Conservation (phyloP, 768 basidiomycete species). For the Termitomyces sp. region DNA sequence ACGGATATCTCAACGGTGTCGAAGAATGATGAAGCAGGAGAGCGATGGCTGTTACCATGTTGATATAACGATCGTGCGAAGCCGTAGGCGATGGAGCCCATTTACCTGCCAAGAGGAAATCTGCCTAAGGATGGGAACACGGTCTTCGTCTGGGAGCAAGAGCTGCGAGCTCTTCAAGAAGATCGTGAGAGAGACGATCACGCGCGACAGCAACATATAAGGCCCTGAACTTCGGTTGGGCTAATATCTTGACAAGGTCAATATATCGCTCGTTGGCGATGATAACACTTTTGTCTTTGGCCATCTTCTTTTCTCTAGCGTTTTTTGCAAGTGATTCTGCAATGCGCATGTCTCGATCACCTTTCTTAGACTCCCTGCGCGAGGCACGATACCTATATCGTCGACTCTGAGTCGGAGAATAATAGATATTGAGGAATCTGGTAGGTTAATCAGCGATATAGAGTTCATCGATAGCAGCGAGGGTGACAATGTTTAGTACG, state of each 20-base stretch:
- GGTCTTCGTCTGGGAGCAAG: constrained; percentile 30
- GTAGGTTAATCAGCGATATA: constrained; percentile 16
- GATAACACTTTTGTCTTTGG: constrained; percentile 17
- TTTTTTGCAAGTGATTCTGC: neutral
- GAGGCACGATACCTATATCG: too few species aligned
- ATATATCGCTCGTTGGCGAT: constrained; percentile 27
- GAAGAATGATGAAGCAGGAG: constrained; percentile 45
- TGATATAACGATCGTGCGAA: constrained; percentile 61
- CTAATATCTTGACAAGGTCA: constrained; percentile 38
- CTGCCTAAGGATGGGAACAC: constrained; percentile 30
- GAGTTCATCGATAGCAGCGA: constrained; percentile 55
- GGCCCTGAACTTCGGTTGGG: constrained; percentile 51
- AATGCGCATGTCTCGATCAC: neutral
- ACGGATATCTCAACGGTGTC: constrained; percentile 22
- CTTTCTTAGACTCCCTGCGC: neutral
- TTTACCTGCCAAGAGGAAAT: constrained; percentile 58
- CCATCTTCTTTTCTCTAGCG: constrained; percentile 15
- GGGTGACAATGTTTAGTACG: constrained; percentile 61
- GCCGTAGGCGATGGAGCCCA: constrained; percentile 65
- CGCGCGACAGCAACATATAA: constrained; percentile 63
- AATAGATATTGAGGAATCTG: constrained; percentile 21
- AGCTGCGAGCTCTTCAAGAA: constrained; percentile 28
- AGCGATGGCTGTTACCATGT: constrained; percentile 62
- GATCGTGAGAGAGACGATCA: constrained; percentile 54
- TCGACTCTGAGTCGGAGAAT: too few species aligned